Base-by-base conservation (phyloP, 176 grass and related monocot genomes). In the Coix lacrymajobi region DNA sequence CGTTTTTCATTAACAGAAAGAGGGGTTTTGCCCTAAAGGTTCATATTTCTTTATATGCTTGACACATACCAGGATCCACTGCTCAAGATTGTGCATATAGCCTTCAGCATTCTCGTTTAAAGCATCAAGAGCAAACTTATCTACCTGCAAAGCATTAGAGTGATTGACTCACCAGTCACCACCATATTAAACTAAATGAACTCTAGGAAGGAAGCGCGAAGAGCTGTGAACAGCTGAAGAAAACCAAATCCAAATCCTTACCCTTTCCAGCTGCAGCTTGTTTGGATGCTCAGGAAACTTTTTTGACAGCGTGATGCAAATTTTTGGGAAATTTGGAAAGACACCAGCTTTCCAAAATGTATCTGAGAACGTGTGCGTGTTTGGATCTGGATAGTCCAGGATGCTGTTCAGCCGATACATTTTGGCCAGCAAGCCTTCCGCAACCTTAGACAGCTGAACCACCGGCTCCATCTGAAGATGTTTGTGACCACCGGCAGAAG, bases 201-300 rank as follows among this genome's bases (percentile, higher is more conserved):
- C 28, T 86, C 45, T 39, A 56, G 7, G 38, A 26, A 34, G 17
- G 33, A 28, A 41, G 32, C 41, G 15, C 56, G 5, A 37, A 26
- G 37, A 8, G 40, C 19, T 26, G 19, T 14, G 0, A 38, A 1
- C 6, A 76, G 10, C 75, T 67, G 2, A 81, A 81, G 15, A 82
- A 36, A 52, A 56, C 8, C 5, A 20, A 81, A 80, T 39, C 8
- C 5, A 20, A 81, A 80, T 39, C 56, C 79, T 92, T 80, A 93
- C 96, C 36, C 75, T 89, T 60, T 99, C 96, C 61, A 99, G 85
- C 77, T 99, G 96, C 83, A 99, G 81, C 80, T 90, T 99, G 91
- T 91, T 93, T 3, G 93, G 96, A 84, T 99, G 93, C 84, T 99
- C 96, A 8, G 96, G 93, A 45, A 99, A 96, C 70, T 99, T 99